These are phyloP conservation scores for Pleurozium schreberi DNA, from an alignment of 225 moss, liverwort and hornwort genomes.

Conservation along the genomic window DNA sequence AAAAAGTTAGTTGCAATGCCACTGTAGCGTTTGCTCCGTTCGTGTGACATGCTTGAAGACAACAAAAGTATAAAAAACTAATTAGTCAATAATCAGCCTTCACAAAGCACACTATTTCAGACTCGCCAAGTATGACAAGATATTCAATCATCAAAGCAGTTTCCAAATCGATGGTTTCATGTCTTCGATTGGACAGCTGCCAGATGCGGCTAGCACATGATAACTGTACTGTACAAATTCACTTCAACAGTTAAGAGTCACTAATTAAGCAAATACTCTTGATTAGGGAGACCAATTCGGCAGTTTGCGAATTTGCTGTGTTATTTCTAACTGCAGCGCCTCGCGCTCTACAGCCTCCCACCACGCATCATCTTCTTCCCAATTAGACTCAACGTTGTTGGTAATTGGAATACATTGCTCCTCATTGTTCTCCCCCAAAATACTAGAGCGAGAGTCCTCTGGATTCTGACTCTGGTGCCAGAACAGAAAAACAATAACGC, in stretches of 20 bases:
- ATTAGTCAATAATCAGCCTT: not conserved
- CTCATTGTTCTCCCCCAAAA: not conserved
- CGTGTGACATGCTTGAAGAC: not conserved
- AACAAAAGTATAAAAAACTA: not conserved
- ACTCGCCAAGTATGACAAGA: not conserved
- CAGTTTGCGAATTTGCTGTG: conserved; percentile 21
- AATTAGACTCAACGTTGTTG: not conserved
- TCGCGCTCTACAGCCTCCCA: conserved; percentile 40
- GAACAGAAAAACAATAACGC: not conserved
- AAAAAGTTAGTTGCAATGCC: not conserved
- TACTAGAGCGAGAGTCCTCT: not conserved
- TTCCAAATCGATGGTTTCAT: not conserved
- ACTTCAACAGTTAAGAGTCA: not conserved
- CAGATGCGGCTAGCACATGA: not conserved
- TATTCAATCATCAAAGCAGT: not conserved
- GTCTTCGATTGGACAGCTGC: not conserved
- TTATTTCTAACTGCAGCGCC: conserved; percentile 20
- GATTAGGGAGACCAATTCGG: conserved; percentile 21
- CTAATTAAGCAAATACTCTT: not conserved
- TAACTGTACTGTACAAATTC: not conserved
- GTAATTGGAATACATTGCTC: not conserved
- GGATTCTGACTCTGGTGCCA: conserved; percentile 15
- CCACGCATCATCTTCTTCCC: conserved; percentile 46
- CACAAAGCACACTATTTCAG: not conserved
- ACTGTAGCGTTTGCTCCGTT: not conserved